A percentile compares a stretch with the other conserved stretches of the same genome.
Conservation (phyloP, 768 basidiomycete genomes). For the Auricularia cornea region DNA sequence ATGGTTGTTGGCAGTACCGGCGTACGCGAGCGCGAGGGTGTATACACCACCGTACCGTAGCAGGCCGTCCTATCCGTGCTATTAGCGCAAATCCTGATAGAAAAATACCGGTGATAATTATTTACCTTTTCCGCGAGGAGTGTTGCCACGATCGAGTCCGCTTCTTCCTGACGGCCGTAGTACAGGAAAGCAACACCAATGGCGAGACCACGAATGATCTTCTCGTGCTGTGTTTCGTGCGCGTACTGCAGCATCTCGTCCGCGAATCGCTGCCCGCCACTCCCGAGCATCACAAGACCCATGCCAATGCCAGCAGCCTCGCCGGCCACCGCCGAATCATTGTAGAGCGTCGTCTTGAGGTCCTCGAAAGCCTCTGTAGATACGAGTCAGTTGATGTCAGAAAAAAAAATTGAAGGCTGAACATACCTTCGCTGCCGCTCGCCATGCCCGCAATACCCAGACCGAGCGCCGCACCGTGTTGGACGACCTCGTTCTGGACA, state of each 20-base stretch:
- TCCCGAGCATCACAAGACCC: slow-evolving; percentile 98
- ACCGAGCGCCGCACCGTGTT: slow-evolving; percentile 94
- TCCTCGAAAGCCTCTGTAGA: slow-evolving; percentile 77
- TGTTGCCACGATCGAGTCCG: slow-evolving; percentile 70
- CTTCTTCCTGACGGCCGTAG: slow-evolving; percentile 89
- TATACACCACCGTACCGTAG: slow-evolving; percentile 97
- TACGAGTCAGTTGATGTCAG: not conserved
- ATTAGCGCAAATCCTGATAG: slow-evolving; percentile 7
- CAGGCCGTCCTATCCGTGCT: slow-evolving; percentile 93
- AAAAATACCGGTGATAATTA: not conserved
- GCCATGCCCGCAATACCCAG: slow-evolving; percentile 96
- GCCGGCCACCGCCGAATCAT: slow-evolving; percentile 90
- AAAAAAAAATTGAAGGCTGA: not conserved
- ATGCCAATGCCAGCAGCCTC: slow-evolving; percentile 96
- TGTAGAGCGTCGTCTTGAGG: slow-evolving; percentile 80
- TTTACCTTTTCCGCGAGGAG: slow-evolving; percentile 80
- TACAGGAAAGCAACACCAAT: slow-evolving; percentile 88
- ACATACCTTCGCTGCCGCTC: slow-evolving; percentile 58
- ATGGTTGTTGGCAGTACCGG: slow-evolving; percentile 90
- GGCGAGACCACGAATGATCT: slow-evolving; percentile 94
- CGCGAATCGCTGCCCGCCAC: slow-evolving; percentile 65
- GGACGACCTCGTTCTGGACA: slow-evolving; percentile 73
- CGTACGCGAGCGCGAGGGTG: slow-evolving; percentile 91
- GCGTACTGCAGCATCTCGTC: slow-evolving; percentile 97
- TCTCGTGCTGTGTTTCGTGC: slow-evolving; percentile 96